Conservation (phyloP, 2,329 filamentous ascomycete species). For the Fusarium sp. region DNA sequence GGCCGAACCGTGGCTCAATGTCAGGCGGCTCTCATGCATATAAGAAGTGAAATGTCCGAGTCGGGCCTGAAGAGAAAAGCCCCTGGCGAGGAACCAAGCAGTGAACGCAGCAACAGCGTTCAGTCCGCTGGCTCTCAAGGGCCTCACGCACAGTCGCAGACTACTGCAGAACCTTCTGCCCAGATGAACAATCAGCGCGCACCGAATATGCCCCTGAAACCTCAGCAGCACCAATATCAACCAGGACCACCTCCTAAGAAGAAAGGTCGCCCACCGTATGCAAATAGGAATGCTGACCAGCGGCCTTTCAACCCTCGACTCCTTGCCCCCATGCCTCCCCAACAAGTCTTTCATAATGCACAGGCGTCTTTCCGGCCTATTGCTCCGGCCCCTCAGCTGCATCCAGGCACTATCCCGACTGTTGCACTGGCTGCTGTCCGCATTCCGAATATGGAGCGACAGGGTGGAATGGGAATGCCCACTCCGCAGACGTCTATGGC, state of each 20-base stretch:
- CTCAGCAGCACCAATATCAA: conserved; percentile 6
- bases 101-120: conserved; percentile 40
- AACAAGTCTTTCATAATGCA: conserved; percentile 4
- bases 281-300: conserved; percentile 54
- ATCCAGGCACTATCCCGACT: background rate
- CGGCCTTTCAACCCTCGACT: conserved; percentile 49
- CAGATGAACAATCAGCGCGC: conserved; percentile 44
- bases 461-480: background rate
- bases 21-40: conserved; percentile 52
- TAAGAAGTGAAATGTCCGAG: conserved; percentile 47
- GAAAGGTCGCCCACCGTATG: conserved; percentile 59
- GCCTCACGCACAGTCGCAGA: conserved; percentile 5
- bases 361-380: conserved; percentile 14
- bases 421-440: no score
- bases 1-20: conserved; percentile 62
- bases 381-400: conserved; percentile 16
- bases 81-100: conserved; percentile 47
- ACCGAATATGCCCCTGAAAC: conserved; percentile 17
- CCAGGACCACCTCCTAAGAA: conserved; percentile 48
- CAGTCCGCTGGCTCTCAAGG: conserved; percentile 5
- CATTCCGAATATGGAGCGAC: background rate
- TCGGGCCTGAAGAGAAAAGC: conserved; percentile 49
- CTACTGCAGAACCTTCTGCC: background rate
- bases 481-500: background rate
- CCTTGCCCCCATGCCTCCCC: conserved; percentile 47